Base-by-base conservation (phyloP, 140 eudicot species). In the Stevia rebaudiana region DNA sequence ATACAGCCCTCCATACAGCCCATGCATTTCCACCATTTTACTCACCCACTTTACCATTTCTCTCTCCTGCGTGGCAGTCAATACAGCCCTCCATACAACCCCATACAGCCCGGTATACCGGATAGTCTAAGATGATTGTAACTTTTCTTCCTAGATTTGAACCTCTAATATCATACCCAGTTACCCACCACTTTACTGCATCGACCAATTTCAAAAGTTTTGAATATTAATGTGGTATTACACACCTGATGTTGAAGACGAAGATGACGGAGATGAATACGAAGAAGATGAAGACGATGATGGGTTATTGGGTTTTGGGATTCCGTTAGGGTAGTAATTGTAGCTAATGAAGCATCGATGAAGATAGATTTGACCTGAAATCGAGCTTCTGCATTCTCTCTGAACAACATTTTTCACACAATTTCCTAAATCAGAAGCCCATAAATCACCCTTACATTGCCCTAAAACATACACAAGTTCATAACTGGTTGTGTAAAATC, bases 381-480 rank as follows among this genome's bases (percentile, higher is more conserved):
- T 40, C 0, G 97, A 83, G 70, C 88, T 77, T 40, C 97, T 95
- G 77, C 97, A 89, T 52, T 89, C 97, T 65, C 78, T 81, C 56
- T 86, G 91, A 4, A 84, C 95, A 5, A 95, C 97, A 68, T 9
- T 81, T 70, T 81, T 89, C 24, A 89, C 89, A 79, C 97, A 89
- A 23, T 78, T 77, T 35, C 66, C 87, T 75, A 95, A 89, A 74
- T 89, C 97, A 54, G 82, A 46, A 23, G 30, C 48, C 19, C 97
- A 89, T 66, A 86, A 79, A 79, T 89, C 97, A 8, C 97, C 97
- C 67, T 89, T 80, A 70, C 97, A 89, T 58, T 89, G 97, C 3
- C 97, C 97, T 69, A 89, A 76, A 46, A 81, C 92, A 75, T 74
- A 87, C 11, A 92, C 73, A 37, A 75, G 67, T 53, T 85, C 71